Conservation (phyloP, 345 rosid genomes). For the Triadica sebifera region DNA sequence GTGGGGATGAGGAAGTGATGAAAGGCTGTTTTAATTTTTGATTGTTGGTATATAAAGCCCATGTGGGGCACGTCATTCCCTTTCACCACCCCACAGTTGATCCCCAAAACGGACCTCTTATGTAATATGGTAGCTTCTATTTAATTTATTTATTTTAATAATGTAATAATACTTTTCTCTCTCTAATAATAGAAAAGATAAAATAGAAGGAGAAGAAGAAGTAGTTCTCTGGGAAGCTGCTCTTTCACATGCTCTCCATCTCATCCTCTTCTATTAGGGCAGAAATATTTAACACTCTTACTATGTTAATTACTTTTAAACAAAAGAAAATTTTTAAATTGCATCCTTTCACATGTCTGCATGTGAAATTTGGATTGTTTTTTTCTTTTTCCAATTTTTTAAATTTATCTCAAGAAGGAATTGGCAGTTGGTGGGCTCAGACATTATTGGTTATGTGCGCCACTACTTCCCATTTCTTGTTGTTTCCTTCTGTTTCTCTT, state of each 20-base stretch:
- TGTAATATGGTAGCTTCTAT: no score
- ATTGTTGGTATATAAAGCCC: not conserved
- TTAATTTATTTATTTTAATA: no score
- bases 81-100: not conserved
- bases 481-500: slow-evolving; percentile 5
- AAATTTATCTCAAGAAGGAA: not conserved
- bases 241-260: slow-evolving; percentile 14
- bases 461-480: slow-evolving; percentile 20
- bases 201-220: not conserved
- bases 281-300: not conserved
- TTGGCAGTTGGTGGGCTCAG: slow-evolving; percentile 5
- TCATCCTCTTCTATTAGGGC: not conserved
- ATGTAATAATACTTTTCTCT: no score
- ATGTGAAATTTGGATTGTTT: slow-evolving; percentile 1
- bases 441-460: slow-evolving; percentile 6
- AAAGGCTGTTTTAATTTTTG: not conserved
- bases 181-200: slow-evolving; percentile 13
- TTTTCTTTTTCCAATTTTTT: not conserved
- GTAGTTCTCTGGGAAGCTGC: slow-evolving; percentile 1
- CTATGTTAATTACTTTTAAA: not conserved
- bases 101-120: not conserved
- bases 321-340: not conserved
- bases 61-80: slow-evolving; percentile 22
- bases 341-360: slow-evolving; percentile 13
- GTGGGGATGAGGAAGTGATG: not conserved